These are phyloP conservation scores for Rhodomyrtus tomentosa DNA, from an alignment of 345 rosid species.

Conservation along the genomic window DNA sequence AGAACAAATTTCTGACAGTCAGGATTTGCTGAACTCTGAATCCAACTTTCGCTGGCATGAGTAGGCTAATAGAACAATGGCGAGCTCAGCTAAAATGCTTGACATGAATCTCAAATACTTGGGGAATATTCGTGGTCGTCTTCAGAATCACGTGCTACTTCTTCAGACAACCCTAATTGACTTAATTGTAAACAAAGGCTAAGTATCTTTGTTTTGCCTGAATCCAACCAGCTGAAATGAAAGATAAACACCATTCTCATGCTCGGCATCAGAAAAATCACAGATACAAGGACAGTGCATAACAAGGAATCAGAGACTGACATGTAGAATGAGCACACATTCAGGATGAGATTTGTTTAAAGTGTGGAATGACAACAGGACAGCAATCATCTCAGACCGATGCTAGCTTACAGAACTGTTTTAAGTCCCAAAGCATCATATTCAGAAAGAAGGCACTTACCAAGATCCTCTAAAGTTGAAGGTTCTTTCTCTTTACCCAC, in stretches of 20 bases:
- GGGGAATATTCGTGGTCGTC: neutral
- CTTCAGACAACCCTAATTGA: neutral
- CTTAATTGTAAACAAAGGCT: neutral
- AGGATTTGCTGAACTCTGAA: neutral
- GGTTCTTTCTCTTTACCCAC: conserved; percentile 38
- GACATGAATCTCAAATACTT: neutral
- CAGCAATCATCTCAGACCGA: neutral
- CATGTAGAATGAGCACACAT: neutral
- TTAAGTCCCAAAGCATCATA: neutral
- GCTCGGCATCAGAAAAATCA: neutral
- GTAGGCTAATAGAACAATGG: neutral
- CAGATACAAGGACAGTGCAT: neutral
- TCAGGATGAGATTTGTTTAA: neutral
- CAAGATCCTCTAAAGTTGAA: conserved; percentile 80
- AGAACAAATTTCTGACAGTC: neutral
- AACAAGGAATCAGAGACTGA: neutral
- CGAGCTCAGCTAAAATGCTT: neutral
- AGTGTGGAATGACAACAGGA: neutral
- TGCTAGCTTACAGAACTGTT: neutral
- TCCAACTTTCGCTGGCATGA: neutral
- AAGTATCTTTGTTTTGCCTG: neutral
- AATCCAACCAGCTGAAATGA: neutral
- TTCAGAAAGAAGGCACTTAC: conserved; percentile 19
- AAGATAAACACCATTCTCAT: neutral
- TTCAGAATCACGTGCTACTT: neutral